Conservation (phyloP, 2,329 filamentous ascomycete species). For the Alternaria alternata region DNA sequence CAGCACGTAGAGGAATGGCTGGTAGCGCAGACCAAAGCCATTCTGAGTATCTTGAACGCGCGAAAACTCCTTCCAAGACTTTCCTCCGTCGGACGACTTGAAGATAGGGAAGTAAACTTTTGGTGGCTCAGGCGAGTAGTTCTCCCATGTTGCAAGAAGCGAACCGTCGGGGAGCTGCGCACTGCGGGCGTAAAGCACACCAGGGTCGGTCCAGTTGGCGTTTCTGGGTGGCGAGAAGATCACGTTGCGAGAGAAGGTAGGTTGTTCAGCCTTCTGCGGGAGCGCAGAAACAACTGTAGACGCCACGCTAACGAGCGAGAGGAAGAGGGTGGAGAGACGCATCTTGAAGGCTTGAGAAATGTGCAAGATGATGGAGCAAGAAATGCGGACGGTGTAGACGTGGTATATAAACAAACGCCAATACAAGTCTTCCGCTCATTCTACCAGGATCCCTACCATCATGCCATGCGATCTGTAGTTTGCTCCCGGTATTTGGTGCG, state of each 20-base stretch:
- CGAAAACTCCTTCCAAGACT: slow-evolving; percentile 70
- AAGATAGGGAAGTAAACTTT: slow-evolving; percentile 57
- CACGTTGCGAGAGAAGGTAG: slow-evolving; percentile 46
- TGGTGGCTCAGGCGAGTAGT: slow-evolving; percentile 59
- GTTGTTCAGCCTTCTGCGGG: slow-evolving; percentile 28
- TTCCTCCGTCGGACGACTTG: slow-evolving; percentile 56
- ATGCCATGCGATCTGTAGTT: neutral
- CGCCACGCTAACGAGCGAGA: slow-evolving; percentile 26
- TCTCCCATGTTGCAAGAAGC: slow-evolving; percentile 64
- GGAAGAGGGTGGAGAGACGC: slow-evolving; percentile 39
- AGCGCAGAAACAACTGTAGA: slow-evolving; percentile 30
- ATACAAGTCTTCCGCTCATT: slow-evolving; percentile 1
- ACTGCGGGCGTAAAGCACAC: slow-evolving; percentile 62
- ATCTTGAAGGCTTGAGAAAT: slow-evolving; percentile 33
- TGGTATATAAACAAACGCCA: slow-evolving; percentile 17
- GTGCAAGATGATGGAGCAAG: slow-evolving; percentile 11
- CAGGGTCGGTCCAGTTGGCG: slow-evolving; percentile 54
- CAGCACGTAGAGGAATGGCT: slow-evolving; percentile 73
- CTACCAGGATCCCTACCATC: neutral
- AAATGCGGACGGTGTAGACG: neutral
- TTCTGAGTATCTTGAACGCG: slow-evolving; percentile 72
- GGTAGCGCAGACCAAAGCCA: slow-evolving; percentile 71
- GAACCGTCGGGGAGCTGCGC: slow-evolving; percentile 55
- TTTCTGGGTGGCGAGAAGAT: slow-evolving; percentile 55
- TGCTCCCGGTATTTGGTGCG: slow-evolving; percentile 2